Evolutionary conservation across 805 yeast species (phyloP), one percentile per base, ranked within the genome.

Genomic region (Blastobotrys terrestris): DNA sequence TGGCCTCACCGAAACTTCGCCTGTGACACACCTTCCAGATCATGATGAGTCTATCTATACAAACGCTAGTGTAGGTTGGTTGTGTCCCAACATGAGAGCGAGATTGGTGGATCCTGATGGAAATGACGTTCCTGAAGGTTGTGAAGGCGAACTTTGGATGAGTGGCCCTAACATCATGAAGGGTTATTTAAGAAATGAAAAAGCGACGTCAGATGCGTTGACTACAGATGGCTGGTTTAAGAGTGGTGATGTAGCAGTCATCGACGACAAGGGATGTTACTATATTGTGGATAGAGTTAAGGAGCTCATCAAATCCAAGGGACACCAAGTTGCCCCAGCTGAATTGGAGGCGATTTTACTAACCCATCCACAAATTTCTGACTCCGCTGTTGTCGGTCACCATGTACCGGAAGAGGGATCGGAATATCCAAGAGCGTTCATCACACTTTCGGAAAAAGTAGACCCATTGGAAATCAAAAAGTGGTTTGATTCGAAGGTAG

Each of bases 271-370:
- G 39, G 77, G 79, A 60, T 61, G 63, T 53, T 65, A 69, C 50
- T 67, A 60, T 56, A 77, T 82, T 53, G 77, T 81, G 50, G 86
- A 81, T 61, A 72, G 88, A 49, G 81, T 79, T 46, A 83, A 83
- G 71, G 85, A 83, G 66, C 78, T 83, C 63, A 83, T 83, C 75
- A 83, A 83, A 72, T 66, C 70, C 19, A 68, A 69, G 56, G 97
- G 97, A 57, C 96, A 89, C 71, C 84, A 96, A 73, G 81, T 91
- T 57, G 91, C 97, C 8, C 92, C 97, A 39, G 92, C 97, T 14
- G 97, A 91, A 73, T 87, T 91, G 57, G 97, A 91, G 71, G 84
- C 92, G 31, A 85, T 92, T 18, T 73, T 89, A 61, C 76, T 82
- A 53, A 85, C 81, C 60, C 88, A 87, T 70, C 77, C 77, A n/a